Base-by-base conservation (phyloP, 495 filamentous ascomycete genomes). In the Astrothelium subdiscretum region DNA sequence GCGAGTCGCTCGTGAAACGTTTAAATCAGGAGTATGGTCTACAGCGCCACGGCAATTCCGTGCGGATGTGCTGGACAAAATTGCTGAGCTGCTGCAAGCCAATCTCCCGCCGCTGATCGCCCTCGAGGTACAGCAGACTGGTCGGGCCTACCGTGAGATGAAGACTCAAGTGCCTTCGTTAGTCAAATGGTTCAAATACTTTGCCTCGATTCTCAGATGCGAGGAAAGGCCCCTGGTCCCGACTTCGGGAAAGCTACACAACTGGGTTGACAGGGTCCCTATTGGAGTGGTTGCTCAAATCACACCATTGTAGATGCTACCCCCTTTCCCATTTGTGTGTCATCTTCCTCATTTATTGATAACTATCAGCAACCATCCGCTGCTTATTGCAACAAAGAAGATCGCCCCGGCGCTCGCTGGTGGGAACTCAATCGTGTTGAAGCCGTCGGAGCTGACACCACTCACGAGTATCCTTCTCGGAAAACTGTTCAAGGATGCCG, bases 111-210 rank as follows among this genome's bases (percentile, higher is more conserved):
- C 75, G 8, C 74, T 87, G 44, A 78, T 86, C 57, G 67, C 71
- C 2, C 72, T 85, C 11, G 85, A 87, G 69, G 79, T 83, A 11
- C 75, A 68, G 26, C 85, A 87, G 65, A 87, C 84, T 0, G 85
- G 85, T 31, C 80, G 85, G 0, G 81, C 78, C 0, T 76, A 85
- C 60, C 81, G 83, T 15, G 85, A 87, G 66, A 85, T 87, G 84
- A 77, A 78, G 3, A 80, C 85, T 1, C 85, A 87, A 66, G 77
- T 87, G 0, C 78, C 81, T 0, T 82, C 81, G 0, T 75, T 87
- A 1, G 77, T 81, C 0, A 80, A 81, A 67, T 87, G 84, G 85
- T 79, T 86, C 63, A 79, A 83, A 61, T 87, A 87, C 68, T 87
- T 83, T 63, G 81, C 81, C 2, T 76, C 81, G 0, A 67, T 86